phyloP scores from a whole-genome alignment of 2,329 filamentous ascomycete genomes.

The Rugonectria rugulosa region DNA sequence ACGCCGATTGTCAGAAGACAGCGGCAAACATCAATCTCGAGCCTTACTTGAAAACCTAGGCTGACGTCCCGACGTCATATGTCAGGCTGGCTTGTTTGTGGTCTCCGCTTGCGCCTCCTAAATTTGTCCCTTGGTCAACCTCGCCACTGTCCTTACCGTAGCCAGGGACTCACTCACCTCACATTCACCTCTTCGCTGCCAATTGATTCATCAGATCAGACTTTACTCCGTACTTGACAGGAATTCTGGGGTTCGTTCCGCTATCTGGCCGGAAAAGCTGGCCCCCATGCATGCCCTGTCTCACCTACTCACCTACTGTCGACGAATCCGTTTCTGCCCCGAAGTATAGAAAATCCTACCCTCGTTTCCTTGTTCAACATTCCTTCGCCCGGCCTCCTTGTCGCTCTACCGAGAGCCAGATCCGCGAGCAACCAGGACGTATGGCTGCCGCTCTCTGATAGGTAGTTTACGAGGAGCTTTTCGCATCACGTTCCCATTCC shows the following conservation, averaged over 20 bases:
- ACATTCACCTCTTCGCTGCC: background rate
- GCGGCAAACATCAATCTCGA: slow-evolving; percentile 12
- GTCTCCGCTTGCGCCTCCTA: slow-evolving; percentile 9
- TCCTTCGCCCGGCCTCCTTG: background rate
- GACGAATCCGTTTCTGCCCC: background rate
- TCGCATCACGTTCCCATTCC: background rate
- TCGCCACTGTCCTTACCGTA: slow-evolving; percentile 12
- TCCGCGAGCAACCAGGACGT: background rate
- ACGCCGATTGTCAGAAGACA: slow-evolving; percentile 20
- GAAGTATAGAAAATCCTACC: background rate
- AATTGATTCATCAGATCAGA: background rate
- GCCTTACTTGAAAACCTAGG: slow-evolving; percentile 20
- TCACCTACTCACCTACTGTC: slow-evolving; percentile 10
- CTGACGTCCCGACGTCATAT: slow-evolving; percentile 28
- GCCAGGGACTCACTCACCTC: slow-evolving; percentile 24
- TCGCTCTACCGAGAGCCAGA: background rate
- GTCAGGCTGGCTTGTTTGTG: slow-evolving; percentile 5
- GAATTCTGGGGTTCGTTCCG: slow-evolving; percentile 10
- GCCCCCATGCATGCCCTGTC: slow-evolving; percentile 21
- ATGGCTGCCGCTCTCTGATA: slow-evolving; percentile 1
- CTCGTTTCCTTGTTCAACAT: slow-evolving; percentile 5
- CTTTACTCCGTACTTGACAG: background rate
- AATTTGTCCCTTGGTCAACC: slow-evolving; percentile 14
- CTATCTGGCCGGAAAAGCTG: slow-evolving; percentile 3
- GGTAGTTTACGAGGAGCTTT: background rate